Base-by-base conservation (phyloP, 106 monocot species). In the Iris macrosiphon region DNA sequence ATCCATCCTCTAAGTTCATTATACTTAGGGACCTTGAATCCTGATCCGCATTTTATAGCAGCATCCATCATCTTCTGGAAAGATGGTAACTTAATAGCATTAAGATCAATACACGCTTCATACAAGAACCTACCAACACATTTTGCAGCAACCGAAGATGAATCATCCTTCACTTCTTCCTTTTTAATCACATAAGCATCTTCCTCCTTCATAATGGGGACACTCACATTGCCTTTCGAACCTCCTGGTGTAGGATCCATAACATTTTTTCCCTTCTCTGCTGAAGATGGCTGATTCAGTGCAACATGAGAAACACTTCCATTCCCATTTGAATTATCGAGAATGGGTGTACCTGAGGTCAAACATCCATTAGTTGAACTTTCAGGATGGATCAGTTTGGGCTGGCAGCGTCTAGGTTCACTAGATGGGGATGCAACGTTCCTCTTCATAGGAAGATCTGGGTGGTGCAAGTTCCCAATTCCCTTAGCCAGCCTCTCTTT, bases 11-110 rank as follows among this genome's bases (percentile, higher is more conserved):
- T 67, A n/a, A 92, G 46, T 7, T 75, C 74, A 31, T 79, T 64
- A 76, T 59, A 52, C 4, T 33, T 63, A 19, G 91, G 91, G 51
- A 66, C 43, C 51, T 55, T 52, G 44, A 62, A 60, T 54, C 69
- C 69, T 16, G 59, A 16, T 28, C 75, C 78, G 47, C 78, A 67
- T 6, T 46, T 60, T 40, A 72, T 55, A 17, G 55, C 59, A 45
- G 78, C 68, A 70, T 81, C 70, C 7, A 85, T 51, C 91, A 92
- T 81, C 62, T 50, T 69, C 49, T 71, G 74, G 45, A 92, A 92
- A 60, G 85, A 92, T 30, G 81, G 66, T 19, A 72, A 73, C 23
- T 79, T 75, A n/a, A 76, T 46, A 31, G 23, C 32, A 55, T 35
- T 48, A 50, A 40, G 69, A 37, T 85, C 82, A 53, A 92, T 58